These are phyloP conservation scores for Pseudocercospora musae DNA, from an alignment of 2,329 filamentous ascomycete species.

Conservation along the genomic window DNA sequence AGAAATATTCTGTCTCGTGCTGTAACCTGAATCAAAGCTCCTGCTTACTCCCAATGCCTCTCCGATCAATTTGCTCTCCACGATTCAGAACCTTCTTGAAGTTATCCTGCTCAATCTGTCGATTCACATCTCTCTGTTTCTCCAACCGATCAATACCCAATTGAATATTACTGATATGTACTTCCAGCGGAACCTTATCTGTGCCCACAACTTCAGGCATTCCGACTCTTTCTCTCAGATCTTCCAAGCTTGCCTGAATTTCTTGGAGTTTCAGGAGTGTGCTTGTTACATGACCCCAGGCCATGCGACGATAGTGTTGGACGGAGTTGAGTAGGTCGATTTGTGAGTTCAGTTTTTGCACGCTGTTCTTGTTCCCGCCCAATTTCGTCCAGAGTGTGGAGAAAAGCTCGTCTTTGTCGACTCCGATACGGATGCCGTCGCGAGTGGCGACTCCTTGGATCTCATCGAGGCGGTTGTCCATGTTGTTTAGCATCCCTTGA, in stretches of 20 bases:
- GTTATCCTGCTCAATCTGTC: constrained; percentile 30
- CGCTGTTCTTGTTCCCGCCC: constrained; percentile 62
- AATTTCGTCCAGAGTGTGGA: constrained; percentile 70
- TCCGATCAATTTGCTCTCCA: constrained; percentile 20
- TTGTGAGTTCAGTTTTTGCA: constrained; percentile 61
- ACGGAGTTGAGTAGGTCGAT: constrained; percentile 64
- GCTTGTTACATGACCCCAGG: constrained; percentile 64
- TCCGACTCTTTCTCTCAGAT: constrained; percentile 67
- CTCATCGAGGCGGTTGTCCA: constrained; percentile 66
- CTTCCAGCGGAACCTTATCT: constrained; percentile 59
- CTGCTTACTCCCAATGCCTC: constrained; percentile 20
- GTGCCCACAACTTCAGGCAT: constrained; percentile 60
- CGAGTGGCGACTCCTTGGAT: constrained; percentile 68
- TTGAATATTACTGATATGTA: constrained; percentile 74
- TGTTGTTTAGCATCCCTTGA: constrained; percentile 60
- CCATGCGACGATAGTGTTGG: constrained; percentile 61
- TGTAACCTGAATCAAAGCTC: no score
- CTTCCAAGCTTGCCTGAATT: constrained; percentile 68
- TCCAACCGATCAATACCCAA: constrained; percentile 70
- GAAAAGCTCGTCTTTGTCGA: constrained; percentile 63
- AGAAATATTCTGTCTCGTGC: background rate
- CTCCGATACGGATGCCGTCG: constrained; percentile 58
- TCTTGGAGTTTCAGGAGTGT: constrained; percentile 70
- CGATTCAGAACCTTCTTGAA: constrained; percentile 26
- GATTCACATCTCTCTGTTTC: constrained; percentile 54